Base-by-base conservation (phyloP, 495 filamentous ascomycete species). In the Parathielavia hyrcaniae region DNA sequence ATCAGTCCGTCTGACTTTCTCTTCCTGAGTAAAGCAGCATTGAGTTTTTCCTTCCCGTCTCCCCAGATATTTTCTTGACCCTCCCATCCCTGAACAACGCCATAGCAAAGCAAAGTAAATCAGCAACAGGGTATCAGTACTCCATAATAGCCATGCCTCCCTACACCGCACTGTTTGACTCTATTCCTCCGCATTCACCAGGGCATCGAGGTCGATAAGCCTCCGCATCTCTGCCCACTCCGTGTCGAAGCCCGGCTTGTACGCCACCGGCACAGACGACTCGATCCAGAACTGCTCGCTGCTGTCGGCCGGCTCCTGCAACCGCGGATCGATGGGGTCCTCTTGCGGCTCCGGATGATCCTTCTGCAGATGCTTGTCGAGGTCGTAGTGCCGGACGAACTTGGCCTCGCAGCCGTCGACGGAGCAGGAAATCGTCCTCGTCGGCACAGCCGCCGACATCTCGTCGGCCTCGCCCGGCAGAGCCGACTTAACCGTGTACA, bases 371-470 rank as follows among this genome's bases (percentile, higher is more conserved):
- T 95, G 89, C 9, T 79, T 73, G 61, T 81, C 76, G 0, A 90
- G 73, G 61, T 91, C 86, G 56, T 83, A 82, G 48, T 86, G 78
- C 39, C 86, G 79, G 19, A 77, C 71, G 65, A 91, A 95, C 46
- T 77, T 80, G 50, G 79, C 68, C 7, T 20, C 40, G 39, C 62
- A 65, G 4, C 59, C 59, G 2, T 34, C 50, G 53, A 53, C 59
- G 2, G 59, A 40, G 38, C 64, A 67, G 0, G 50, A 17, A 17
- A 67, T 46, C 11, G 49, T 58, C 48, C 48, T 34, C 12, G 43
- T 63, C 35, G 57, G 43, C 14, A 71, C 67, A 14, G 64, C 62
- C 10, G 67, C 55, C 8, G 72, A 66, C 36, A 73, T 67, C 55
- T 75, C 51, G 44, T 61, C 63, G 20, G 61, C n/a, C 16, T 52